phyloP scores from a whole-genome alignment of 164 flowering plant species.

The Warburgia ugandensis region DNA sequence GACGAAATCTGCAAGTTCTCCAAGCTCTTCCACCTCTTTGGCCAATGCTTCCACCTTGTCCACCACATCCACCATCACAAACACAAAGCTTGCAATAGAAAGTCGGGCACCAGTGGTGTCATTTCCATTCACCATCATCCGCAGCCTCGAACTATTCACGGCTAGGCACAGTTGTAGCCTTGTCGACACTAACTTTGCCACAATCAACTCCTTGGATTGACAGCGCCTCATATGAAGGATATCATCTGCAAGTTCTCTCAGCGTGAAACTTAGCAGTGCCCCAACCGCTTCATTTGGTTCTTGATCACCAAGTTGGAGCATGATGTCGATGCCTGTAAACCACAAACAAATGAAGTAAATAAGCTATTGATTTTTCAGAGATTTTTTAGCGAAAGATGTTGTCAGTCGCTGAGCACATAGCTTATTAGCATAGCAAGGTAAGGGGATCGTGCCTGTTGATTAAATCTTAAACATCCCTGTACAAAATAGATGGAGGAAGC shows the following conservation, averaged over 20 bases:
- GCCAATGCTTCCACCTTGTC: conserved; percentile 43
- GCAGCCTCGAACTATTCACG: background rate
- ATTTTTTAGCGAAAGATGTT: background rate
- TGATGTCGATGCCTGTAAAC: background rate
- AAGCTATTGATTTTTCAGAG: background rate
- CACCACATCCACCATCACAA: conserved; percentile 35
- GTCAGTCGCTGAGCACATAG: too few relatives aligned
- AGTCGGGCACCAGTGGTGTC: background rate
- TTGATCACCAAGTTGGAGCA: background rate
- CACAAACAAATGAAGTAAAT: background rate
- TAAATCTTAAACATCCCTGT: conserved; percentile 37
- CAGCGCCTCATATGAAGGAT: background rate
- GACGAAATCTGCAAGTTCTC: conserved; percentile 30
- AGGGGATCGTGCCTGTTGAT: conserved; percentile 36
- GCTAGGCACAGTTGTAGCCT: background rate
- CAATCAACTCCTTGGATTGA: background rate
- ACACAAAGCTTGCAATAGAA: conserved; percentile 3
- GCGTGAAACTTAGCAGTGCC: background rate
- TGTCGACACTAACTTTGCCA: conserved; percentile 1
- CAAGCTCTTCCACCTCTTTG: conserved; percentile 55
- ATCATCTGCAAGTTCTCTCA: conserved; percentile 1
- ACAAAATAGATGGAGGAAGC: conserved; percentile 40
- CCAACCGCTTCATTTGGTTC: conserved; percentile 5
- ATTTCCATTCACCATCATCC: background rate
- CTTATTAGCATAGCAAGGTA: background rate